Conservation (phyloP, 2,329 filamentous ascomycete species). For the Elsinoe fawcettii region DNA sequence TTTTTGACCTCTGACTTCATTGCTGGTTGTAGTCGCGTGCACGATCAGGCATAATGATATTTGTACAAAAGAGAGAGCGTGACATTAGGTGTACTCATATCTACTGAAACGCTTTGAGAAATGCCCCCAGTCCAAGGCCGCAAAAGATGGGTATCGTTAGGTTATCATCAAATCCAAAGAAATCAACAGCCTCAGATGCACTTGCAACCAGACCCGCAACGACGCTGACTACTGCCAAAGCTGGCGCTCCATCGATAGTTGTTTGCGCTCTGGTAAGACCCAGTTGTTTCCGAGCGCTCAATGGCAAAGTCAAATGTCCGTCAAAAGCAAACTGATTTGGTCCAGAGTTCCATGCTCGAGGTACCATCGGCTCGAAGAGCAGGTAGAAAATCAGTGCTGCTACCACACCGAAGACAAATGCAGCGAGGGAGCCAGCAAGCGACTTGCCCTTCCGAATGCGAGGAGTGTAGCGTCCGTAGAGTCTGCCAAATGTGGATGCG, state of each 20-base stretch:
- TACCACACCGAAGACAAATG: conserved; percentile 71
- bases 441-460: conserved; percentile 82
- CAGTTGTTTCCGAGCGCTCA: conserved; percentile 49
- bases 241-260: conserved; percentile 61
- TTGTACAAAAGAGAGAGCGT: background rate
- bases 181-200: conserved; percentile 79
- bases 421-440: conserved; percentile 77
- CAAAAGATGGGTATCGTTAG: conserved; percentile 91
- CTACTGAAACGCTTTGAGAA: conserved; percentile 72
- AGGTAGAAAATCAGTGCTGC: conserved; percentile 87
- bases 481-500: conserved; percentile 83
- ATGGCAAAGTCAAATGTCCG: conserved; percentile 64
- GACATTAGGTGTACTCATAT: background rate
- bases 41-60: background rate
- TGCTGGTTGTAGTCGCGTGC: background rate
- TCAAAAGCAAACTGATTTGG: conserved; percentile 70
- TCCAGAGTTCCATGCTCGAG: conserved; percentile 31
- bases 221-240: conserved; percentile 71
- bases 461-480: conserved; percentile 84
- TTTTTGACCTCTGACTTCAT: background rate
- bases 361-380: conserved; percentile 57
- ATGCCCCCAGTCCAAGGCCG: conserved; percentile 80
- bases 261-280: conserved; percentile 53
- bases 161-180: conserved; percentile 96
- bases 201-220: conserved; percentile 86